Evolutionary conservation across 1,139 yeast species (phyloP), one percentile per base, ranked within the genome.

Genomic region (Suhomyces coccinellae): DNA sequence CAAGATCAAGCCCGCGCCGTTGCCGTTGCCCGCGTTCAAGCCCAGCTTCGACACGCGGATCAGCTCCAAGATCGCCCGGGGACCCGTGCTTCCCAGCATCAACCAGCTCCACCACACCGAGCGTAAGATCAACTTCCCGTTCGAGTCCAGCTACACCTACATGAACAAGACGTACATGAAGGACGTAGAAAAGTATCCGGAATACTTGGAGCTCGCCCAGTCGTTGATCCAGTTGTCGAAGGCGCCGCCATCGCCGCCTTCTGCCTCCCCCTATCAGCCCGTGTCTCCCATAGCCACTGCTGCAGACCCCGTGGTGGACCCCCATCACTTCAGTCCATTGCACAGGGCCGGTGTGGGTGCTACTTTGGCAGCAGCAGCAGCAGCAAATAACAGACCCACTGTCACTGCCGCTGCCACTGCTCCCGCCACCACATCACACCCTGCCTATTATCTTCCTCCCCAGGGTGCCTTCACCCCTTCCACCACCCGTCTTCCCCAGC

Each of bases 101-200:
- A 52, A 52, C 38, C 55, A 49, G 29, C 45, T 44, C 17, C 46
- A 45, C 15, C 48, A 47, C 32, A 54, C 58, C 31, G 75, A 69
- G 47, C 62, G 71, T 42, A 71, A 71, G 51, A 71, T 76, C 40
- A 74, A 77, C 56, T 79, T 76, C 54, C 83, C 83, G 7, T 79
- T 73, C 56, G 80, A 78, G 54, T 75, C 79, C 20, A 77, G 79
- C 53, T 79, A 79, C 55, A 75, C 81, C 14, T 79, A 79, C 54
- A 62, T 73, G 55, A 72, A 73, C 55, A 64, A 69, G 50, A 71
- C 78, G 7, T 74, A 74, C 51, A 59, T 74, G 56, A 69, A 62
- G 33, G 79, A 74, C 53, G 76, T 74, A 36, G 73, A 69, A 48
- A 65, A 58, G 51, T 74, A 69, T 55, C 79, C 79, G n/a, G 78